Percentiles rank a stretch among this genome's conserved stretches.
Conservation (phyloP, 2,329 filamentous ascomycete species). For the Fusarium beomiforme region DNA sequence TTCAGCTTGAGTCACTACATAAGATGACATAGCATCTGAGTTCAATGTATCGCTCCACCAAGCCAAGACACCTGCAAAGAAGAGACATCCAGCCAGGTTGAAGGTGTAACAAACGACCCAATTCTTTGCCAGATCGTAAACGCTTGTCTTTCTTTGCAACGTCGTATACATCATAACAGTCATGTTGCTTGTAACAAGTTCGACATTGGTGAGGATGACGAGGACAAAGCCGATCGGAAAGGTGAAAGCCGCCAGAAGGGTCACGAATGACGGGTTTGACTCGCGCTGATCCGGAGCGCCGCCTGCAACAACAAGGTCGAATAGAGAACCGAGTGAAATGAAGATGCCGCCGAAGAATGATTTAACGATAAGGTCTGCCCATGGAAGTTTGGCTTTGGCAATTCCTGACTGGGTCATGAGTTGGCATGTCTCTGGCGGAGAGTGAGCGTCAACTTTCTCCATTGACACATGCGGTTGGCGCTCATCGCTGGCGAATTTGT, state of each 20-base stretch:
- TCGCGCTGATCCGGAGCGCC: neutral
- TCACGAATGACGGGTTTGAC: neutral
- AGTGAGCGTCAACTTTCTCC: neutral
- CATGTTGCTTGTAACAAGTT: neutral
- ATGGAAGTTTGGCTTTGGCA: neutral
- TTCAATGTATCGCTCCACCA: neutral
- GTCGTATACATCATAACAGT: neutral
- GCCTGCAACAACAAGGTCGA: neutral
- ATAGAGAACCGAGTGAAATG: rapidly evolving
- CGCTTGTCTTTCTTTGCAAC: neutral
- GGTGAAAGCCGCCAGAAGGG: neutral
- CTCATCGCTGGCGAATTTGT: neutral
- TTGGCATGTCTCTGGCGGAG: neutral
- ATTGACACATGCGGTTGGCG: neutral
- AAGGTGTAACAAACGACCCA: neutral
- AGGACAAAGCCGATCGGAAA: neutral
- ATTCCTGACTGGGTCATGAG: neutral
- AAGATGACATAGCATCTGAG: neutral
- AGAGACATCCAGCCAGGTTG: neutral
- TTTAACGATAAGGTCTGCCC: neutral
- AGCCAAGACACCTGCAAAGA: neutral
- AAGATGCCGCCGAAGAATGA: neutral
- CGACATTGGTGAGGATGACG: neutral
- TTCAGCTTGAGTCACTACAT: neutral
- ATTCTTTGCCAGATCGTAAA: neutral